Percentiles rank a stretch among this genome's conserved stretches.
These are phyloP conservation scores for Chiua virens DNA, from an alignment of 768 basidiomycete genomes.

Conservation along the genomic window DNA sequence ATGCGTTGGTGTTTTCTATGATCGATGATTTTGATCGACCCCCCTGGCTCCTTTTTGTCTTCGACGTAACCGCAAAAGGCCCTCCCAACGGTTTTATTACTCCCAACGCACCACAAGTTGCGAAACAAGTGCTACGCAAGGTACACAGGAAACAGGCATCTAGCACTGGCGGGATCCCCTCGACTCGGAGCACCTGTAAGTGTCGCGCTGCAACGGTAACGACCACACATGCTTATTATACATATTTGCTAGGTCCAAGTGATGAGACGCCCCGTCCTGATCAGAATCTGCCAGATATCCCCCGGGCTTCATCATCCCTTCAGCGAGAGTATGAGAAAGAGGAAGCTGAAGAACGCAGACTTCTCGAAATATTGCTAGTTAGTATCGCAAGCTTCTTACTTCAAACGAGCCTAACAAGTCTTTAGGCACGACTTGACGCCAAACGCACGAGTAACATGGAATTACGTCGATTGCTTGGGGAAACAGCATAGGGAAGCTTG, in stretches of 20 bases:
- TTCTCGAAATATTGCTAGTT: conserved; percentile 13
- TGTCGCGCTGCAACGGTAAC: not conserved
- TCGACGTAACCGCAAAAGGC: conserved; percentile 5
- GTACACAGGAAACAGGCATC: not conserved
- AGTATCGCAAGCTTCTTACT: not conserved
- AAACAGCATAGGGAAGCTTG: not conserved
- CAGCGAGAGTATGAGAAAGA: conserved; percentile 11
- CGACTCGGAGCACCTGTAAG: not conserved
- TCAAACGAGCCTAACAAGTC: not conserved
- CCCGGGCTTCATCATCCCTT: not conserved
- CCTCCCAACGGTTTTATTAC: not conserved
- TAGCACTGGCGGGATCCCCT: not conserved
- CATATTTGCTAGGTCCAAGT: not conserved
- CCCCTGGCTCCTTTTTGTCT: conserved; percentile 14
- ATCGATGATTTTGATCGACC: conserved; percentile 9
- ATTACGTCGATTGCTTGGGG: conserved; percentile 13
- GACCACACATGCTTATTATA: not conserved
- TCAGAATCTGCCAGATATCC: too few species aligned
- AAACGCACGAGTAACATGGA: conserved; percentile 9
- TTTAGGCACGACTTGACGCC: conserved; percentile 4
- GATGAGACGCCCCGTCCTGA: not conserved
- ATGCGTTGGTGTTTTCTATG: conserved; percentile 6
- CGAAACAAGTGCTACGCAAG: not conserved
- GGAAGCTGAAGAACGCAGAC: conserved; percentile 13
- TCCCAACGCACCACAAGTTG: not conserved